Conservation (phyloP, 768 basidiomycete species). For the Pisolithus microcarpus region DNA sequence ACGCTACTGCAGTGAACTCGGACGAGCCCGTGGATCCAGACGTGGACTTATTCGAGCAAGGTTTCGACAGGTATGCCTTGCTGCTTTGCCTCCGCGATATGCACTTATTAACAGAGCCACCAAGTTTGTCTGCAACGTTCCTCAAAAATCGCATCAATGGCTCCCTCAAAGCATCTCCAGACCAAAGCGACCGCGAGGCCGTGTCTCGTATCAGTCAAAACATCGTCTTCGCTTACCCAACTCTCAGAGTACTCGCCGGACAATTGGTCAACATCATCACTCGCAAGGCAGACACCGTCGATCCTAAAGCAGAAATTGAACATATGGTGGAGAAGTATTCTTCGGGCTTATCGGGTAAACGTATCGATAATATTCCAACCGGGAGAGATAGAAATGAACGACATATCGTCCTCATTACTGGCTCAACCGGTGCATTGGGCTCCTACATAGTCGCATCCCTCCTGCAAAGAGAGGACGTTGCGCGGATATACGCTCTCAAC, state of each 20-base stretch:
- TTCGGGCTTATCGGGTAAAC: constrained; percentile 8
- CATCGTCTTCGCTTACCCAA: constrained; percentile 35
- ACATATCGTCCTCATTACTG: constrained; percentile 31
- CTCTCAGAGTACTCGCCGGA: constrained; percentile 29
- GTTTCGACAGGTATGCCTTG: constrained; percentile 31
- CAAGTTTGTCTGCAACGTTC: constrained; percentile 25
- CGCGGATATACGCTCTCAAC: constrained; percentile 29
- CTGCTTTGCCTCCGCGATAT: not conserved
- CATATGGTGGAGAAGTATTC: constrained; percentile 37
- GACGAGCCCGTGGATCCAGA: constrained; percentile 4
- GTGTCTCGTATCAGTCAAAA: constrained; percentile 20
- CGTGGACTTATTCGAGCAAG: constrained; percentile 27
- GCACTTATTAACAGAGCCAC: not conserved
- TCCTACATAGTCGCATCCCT: constrained; percentile 29
- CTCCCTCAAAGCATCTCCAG: constrained; percentile 24
- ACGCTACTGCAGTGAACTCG: constrained; percentile 12
- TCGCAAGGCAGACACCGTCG: not conserved
- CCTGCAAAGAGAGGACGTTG: constrained; percentile 14
- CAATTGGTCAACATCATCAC: constrained; percentile 10
- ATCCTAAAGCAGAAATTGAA: constrained; percentile 22
- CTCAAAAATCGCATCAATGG: constrained; percentile 19
- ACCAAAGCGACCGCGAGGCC: constrained; percentile 21
- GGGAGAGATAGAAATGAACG: no score
- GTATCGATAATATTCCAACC: constrained; percentile 4
- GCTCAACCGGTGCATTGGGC: constrained; percentile 38